A percentile compares a stretch with the other conserved stretches of the same genome.
Conservation (phyloP, 805 yeast genomes). For the Kodamaea kakaduensis region DNA sequence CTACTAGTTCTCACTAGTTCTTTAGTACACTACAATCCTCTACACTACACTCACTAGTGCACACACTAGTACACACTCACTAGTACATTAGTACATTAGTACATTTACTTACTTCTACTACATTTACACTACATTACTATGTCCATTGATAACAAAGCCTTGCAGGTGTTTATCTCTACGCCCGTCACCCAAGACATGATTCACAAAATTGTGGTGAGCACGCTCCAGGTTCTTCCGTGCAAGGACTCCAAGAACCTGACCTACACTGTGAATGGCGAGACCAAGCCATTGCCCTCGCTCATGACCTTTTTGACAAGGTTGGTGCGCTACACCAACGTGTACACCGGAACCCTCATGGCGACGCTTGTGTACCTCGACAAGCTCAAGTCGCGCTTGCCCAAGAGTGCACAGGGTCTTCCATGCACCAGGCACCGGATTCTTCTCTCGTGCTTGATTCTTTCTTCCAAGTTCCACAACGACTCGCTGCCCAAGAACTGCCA, state of each 20-base stretch:
- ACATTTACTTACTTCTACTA: too few relatives aligned
- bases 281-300: conserved; percentile 57
- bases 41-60: background rate
- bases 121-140: conserved; percentile 2
- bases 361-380: conserved; percentile 66
- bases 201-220: conserved; percentile 60
- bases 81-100: too few relatives aligned
- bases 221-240: conserved; percentile 66
- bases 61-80: background rate
- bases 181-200: conserved; percentile 76
- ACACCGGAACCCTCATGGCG: conserved; percentile 72
- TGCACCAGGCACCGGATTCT: conserved; percentile 78
- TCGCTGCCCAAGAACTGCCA: conserved; percentile 73
- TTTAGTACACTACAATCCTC: too few relatives aligned
- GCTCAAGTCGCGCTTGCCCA: conserved; percentile 57
- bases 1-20: too few relatives aligned
- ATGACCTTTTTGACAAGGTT: conserved; percentile 70
- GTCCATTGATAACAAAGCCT: conserved; percentile 44
- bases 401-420: conserved; percentile 70
- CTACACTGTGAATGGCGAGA: conserved; percentile 23
- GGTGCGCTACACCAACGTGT: conserved; percentile 73
- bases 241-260: conserved; percentile 35
- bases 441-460: conserved; percentile 66
- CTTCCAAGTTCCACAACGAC: conserved; percentile 74
- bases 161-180: conserved; percentile 53